These are phyloP conservation scores for Candida andamanensis DNA, from an alignment of 805 yeast species.

Conservation along the genomic window DNA sequence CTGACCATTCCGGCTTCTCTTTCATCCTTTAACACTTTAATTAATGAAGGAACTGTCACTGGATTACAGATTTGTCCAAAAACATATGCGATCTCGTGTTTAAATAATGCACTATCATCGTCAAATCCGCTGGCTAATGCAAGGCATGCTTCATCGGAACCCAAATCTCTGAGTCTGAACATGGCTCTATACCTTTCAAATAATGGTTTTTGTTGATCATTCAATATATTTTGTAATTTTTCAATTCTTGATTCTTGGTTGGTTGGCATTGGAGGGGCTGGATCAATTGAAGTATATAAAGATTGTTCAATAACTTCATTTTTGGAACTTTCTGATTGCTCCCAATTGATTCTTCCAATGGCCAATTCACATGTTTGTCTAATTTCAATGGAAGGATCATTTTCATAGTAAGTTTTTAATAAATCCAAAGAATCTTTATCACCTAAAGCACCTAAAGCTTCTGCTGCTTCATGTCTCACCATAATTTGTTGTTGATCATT, in stretches of 20 bases:
- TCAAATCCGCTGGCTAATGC: constrained; percentile 88
- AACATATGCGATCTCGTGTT: constrained; percentile 97
- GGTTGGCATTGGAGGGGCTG: constrained; percentile 95
- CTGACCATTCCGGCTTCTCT: constrained; percentile 97
- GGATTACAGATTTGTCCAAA: constrained; percentile 97
- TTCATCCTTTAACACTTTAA: constrained; percentile 72
- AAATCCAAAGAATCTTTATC: constrained; percentile 67
- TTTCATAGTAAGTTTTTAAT: constrained; percentile 54
- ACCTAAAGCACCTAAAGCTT: constrained; percentile 95
- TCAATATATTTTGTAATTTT: constrained; percentile 62
- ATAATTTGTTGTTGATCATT: constrained; percentile 73
- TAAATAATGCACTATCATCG: constrained; percentile 89
- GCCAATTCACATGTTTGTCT: constrained; percentile 98
- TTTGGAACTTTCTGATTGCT: constrained; percentile 59
- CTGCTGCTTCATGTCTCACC: constrained; percentile 99
- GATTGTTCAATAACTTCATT: constrained; percentile 70
- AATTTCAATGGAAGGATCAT: constrained; percentile 83
- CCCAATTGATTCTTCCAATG: constrained; percentile 92
- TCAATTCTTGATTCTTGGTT: constrained; percentile 50
- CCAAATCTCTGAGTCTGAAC: constrained; percentile 95
- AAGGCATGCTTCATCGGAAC: constrained; percentile 84
- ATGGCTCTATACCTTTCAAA: constrained; percentile 96
- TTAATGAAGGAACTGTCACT: constrained; percentile 80
- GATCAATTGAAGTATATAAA: constrained; percentile 84
- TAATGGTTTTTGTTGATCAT: constrained; percentile 70